Evolutionary conservation across 129 eudicot genomes (phyloP).

Genomic region (Escallonia herrerae): DNA sequence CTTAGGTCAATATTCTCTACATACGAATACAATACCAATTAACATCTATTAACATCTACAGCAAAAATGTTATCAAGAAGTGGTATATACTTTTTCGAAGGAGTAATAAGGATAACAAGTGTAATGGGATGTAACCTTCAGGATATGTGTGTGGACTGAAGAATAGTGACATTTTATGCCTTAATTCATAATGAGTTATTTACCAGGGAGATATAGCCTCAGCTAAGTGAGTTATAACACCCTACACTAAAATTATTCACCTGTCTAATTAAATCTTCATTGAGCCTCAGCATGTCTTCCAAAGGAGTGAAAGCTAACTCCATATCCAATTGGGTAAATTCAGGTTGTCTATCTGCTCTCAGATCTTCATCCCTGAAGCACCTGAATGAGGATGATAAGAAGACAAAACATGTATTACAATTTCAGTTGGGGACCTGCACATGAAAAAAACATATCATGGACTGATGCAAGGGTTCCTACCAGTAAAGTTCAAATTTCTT

Average conservation of each 20-base stretch:
- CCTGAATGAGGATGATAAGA: slow-evolving; percentile 29
- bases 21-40: too few relatives aligned
- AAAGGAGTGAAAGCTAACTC: slow-evolving; percentile 93
- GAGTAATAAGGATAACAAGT: too few relatives aligned
- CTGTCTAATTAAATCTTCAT: slow-evolving; percentile 94
- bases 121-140: too few relatives aligned
- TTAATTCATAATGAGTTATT: too few relatives aligned
- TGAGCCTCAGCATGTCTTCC: slow-evolving; percentile 86
- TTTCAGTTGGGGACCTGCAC: neutral
- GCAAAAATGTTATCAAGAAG: too few relatives aligned
- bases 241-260: slow-evolving; percentile 20
- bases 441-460: neutral
- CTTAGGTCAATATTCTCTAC: too few relatives aligned
- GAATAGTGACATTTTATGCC: too few relatives aligned
- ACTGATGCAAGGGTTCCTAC: too few relatives aligned
- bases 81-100: too few relatives aligned
- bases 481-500: too few relatives aligned
- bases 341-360: slow-evolving; percentile 98
- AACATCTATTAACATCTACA: too few relatives aligned
- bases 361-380: slow-evolving; percentile 99
- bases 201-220: neutral
- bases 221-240: neutral
- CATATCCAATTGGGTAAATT: slow-evolving; percentile 93
- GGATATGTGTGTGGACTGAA: too few relatives aligned
- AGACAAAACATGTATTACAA: neutral